These are phyloP conservation scores for Phytophthora fragariae DNA, from an alignment of 352 stramenopile species.

Conservation along the genomic window DNA sequence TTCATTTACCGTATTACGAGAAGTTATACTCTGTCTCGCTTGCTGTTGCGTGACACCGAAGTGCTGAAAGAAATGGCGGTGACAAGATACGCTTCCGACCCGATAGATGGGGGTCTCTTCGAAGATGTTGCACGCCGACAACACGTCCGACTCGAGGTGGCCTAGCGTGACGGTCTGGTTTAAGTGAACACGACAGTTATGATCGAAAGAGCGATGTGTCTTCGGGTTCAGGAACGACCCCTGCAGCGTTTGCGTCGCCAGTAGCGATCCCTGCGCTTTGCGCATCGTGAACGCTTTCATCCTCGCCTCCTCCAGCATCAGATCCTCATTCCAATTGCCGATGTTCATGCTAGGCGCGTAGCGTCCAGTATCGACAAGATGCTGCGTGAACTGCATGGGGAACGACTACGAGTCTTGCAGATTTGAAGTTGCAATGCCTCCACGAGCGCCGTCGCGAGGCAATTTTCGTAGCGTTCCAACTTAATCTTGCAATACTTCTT, in stretches of 20 bases:
- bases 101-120: constrained; percentile 83
- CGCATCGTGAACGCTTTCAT: constrained; percentile 87
- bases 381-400: constrained; percentile 90
- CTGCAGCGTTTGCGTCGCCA: constrained; percentile 84
- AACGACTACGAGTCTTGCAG: background rate
- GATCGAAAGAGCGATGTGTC: constrained; percentile 61
- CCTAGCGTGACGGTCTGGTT: constrained; percentile 67
- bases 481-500: too few species aligned
- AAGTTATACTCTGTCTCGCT: too few species aligned
- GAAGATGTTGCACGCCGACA: constrained; percentile 80
- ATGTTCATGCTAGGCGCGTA: constrained; percentile 85
- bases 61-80: constrained; percentile 29
- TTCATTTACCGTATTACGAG: too few species aligned
- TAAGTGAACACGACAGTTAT: constrained; percentile 46
- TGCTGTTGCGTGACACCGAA: constrained; percentile 54
- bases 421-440: constrained; percentile 2
- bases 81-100: constrained; percentile 79
- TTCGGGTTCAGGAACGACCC: constrained; percentile 76
- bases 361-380: constrained; percentile 83
- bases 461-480: too few species aligned
- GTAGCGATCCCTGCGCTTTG: constrained; percentile 81
- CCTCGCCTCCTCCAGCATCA: constrained; percentile 89
- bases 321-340: constrained; percentile 92
- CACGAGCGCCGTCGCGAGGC: constrained; percentile 14
- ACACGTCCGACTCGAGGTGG: constrained; percentile 58